A percentile compares a stretch with the other conserved stretches of the same genome.
These are phyloP conservation scores for Acanthamoeba castellanii DNA, from an alignment of 208 protist species.

Conservation along the genomic window DNA sequence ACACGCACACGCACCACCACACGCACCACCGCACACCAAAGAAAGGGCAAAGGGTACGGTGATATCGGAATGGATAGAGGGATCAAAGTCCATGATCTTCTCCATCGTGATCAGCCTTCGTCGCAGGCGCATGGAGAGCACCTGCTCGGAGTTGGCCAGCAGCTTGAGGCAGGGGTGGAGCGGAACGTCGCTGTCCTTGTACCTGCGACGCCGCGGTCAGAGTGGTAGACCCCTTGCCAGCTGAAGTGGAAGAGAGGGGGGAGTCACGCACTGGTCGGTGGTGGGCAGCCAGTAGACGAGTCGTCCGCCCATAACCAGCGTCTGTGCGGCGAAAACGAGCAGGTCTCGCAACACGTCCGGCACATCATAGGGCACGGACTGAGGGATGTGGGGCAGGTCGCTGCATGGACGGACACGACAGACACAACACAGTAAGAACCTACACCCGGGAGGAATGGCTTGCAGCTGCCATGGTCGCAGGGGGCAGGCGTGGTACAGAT, in stretches of 20 bases:
- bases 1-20: not conserved
- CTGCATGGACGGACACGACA: not conserved
- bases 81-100: conserved; percentile 81
- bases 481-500: conserved; percentile 23
- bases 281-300: conserved; percentile 97
- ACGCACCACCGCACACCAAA: not conserved
- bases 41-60: not conserved
- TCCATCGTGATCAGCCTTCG: conserved; percentile 89
- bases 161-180: conserved; percentile 94
- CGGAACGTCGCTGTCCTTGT: conserved; percentile 93
- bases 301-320: conserved; percentile 92
- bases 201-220: conserved; percentile 75
- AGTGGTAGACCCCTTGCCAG: not conserved
- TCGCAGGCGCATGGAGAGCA: conserved; percentile 86
- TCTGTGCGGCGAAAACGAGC: conserved; percentile 93
- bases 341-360: conserved; percentile 93
- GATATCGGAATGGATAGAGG: conserved; percentile 64
- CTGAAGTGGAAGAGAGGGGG: not conserved
- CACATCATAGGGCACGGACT: conserved; percentile 82
- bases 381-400: conserved; percentile 72
- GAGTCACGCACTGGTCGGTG: conserved; percentile 85
- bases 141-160: conserved; percentile 90
- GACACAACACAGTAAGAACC: not conserved
- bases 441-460: not conserved
- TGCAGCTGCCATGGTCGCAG: no score